Evolutionary conservation across 805 yeast genomes (phyloP).

Genomic region (Dipodascus albidus): DNA sequence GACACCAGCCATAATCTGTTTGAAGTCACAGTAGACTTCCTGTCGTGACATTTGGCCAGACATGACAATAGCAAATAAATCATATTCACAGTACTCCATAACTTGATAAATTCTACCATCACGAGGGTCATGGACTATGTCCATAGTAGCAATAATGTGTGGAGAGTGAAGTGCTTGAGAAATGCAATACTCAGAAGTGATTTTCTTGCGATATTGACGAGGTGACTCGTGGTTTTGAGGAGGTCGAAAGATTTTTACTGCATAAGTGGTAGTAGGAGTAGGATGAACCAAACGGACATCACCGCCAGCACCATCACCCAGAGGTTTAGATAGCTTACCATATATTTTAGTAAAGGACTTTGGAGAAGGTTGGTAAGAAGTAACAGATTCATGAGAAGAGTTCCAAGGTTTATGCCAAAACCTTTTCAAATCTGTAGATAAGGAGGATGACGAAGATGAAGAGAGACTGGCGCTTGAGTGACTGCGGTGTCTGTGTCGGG

Average conservation of each 20-base stretch:
- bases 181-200: conserved; percentile 89
- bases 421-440: neutral
- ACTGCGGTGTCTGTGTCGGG: neutral
- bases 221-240: conserved; percentile 61
- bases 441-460: neutral
- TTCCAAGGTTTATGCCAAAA: neutral
- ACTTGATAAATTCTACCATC: conserved; percentile 79
- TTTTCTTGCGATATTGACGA: conserved; percentile 82
- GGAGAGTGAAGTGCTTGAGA: conserved; percentile 85
- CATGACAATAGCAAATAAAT: conserved; percentile 90
- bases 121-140: conserved; percentile 62
- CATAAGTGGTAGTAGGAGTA: conserved; percentile 43
- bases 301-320: conserved; percentile 96
- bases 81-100: conserved; percentile 91
- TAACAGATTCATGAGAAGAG: neutral
- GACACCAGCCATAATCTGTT: conserved; percentile 73
- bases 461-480: neutral
- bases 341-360: conserved; percentile 42
- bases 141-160: conserved; percentile 82
- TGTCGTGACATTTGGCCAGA: conserved; percentile 71
- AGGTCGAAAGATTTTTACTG: conserved; percentile 84
- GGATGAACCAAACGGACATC: conserved; percentile 53
- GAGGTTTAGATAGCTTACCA: conserved; percentile 69
- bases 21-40: conserved; percentile 83
- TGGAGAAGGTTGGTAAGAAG: neutral